phyloP scores from a whole-genome alignment of 2,329 filamentous ascomycete species.

The Fusarium brevicatenulatum region DNA sequence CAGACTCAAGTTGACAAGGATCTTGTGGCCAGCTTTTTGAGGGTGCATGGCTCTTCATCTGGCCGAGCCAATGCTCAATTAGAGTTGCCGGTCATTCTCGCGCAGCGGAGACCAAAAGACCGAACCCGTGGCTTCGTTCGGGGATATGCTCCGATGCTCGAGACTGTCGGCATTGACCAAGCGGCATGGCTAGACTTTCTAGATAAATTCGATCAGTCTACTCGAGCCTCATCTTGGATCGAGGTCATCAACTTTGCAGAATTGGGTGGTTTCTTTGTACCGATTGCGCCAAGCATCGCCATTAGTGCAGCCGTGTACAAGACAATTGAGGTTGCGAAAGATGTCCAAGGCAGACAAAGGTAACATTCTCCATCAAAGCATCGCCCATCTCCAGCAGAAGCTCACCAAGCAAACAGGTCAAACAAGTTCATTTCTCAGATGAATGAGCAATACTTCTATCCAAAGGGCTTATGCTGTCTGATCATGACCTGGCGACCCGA shows the following conservation, averaged over 20 bases:
- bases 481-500: constrained; percentile 65
- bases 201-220: constrained; percentile 15
- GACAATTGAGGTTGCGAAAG: constrained; percentile 3
- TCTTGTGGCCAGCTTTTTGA: background rate
- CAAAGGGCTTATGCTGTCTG: constrained; percentile 60
- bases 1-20: background rate
- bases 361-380: fast-evolving
- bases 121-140: constrained; percentile 18
- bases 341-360: constrained; percentile 12
- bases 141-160: constrained; percentile 8
- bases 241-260: constrained; percentile 17
- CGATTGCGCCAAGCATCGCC: constrained; percentile 11
- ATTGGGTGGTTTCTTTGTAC: constrained; percentile 8
- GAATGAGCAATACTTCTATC: constrained; percentile 61
- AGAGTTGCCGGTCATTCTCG: constrained; percentile 7
- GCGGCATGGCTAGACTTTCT: constrained; percentile 16
- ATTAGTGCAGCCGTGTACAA: constrained; percentile 7
- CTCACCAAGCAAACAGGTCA: background rate
- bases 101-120: constrained; percentile 15
- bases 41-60: background rate
- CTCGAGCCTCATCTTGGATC: constrained; percentile 5
- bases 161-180: background rate
- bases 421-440: constrained; percentile 12
- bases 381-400: background rate
- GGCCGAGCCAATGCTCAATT: background rate